phyloP scores from a whole-genome alignment of 2,329 filamentous ascomycete species.

The Thelonectria rubi region DNA sequence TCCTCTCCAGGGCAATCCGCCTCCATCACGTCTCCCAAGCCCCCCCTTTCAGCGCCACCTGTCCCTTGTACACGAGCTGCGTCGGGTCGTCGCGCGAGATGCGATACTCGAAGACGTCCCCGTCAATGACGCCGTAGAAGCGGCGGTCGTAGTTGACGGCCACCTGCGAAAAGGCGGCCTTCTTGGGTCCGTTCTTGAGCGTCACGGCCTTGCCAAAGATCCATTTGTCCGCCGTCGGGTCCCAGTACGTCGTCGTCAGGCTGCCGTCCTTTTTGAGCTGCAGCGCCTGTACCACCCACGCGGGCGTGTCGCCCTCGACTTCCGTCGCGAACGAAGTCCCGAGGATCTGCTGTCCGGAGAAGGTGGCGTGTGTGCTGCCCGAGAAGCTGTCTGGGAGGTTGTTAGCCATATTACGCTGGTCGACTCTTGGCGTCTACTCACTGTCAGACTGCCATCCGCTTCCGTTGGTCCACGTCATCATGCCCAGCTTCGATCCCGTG shows the following conservation, averaged over 20 bases:
- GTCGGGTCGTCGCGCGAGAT: not conserved
- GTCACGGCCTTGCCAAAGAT: slow-evolving; percentile 5
- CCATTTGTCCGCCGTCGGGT: not conserved
- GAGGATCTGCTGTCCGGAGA: not conserved
- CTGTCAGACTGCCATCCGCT: slow-evolving; percentile 4
- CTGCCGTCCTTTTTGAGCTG: slow-evolving; percentile 7
- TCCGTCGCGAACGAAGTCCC: not conserved
- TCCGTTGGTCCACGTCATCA: slow-evolving; percentile 2
- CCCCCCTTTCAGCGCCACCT: not conserved
- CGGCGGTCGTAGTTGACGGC: not conserved
- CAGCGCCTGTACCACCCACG: not conserved
- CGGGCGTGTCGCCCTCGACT: no score
- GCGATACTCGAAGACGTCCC: not conserved
- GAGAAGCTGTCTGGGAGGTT: not conserved
- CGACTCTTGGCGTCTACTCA: not conserved
- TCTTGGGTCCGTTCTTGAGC: not conserved
- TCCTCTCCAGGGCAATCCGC: no score
- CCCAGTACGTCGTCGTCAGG: slow-evolving; percentile 8
- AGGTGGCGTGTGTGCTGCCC: slow-evolving; percentile 1
- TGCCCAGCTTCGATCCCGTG: not conserved
- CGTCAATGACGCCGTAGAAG: not conserved
- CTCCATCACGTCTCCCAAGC: no score
- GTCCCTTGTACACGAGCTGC: not conserved
- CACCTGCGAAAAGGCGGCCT: not conserved
- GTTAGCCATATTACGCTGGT: no score